Evolutionary conservation across 441 rosid species (phyloP).

Genomic region (Eruca vesicaria): DNA sequence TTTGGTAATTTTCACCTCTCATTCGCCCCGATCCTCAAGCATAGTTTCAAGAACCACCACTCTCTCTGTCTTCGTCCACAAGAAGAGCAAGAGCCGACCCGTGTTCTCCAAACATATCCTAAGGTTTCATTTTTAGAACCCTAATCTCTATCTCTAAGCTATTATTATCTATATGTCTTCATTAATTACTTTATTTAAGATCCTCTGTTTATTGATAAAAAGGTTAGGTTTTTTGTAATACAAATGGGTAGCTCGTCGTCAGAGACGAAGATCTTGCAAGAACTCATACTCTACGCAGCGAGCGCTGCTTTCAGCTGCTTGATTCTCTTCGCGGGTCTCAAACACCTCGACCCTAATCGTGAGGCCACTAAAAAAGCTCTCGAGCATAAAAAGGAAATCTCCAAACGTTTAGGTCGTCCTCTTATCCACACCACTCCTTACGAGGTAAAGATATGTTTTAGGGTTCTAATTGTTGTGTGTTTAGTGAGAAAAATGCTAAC

Average conservation of each 20-base stretch:
- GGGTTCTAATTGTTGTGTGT: not conserved
- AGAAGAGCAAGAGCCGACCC: constrained; percentile 1
- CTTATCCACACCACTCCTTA: constrained; percentile 76
- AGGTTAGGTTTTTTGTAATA: not conserved
- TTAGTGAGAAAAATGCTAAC: not conserved
- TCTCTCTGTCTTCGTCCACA: constrained; percentile 27
- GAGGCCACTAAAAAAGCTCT: constrained; percentile 87
- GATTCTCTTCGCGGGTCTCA: constrained; percentile 77
- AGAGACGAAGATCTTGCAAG: constrained; percentile 75
- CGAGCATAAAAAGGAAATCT: constrained; percentile 85
- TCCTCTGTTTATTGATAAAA: constrained; percentile 6
- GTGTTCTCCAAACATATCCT: constrained; percentile 11
- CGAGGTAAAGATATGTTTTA: constrained; percentile 44
- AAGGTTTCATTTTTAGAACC: not conserved
- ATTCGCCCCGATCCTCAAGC: constrained; percentile 12
- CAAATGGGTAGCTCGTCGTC: constrained; percentile 44
- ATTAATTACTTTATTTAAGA: not conserved
- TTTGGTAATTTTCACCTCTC: not conserved
- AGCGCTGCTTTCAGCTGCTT: constrained; percentile 90
- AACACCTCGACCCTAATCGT: constrained; percentile 84
- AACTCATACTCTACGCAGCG: constrained; percentile 78
- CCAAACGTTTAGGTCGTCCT: constrained; percentile 91
- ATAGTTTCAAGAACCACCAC: constrained; percentile 5
- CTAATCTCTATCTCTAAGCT: constrained; percentile 9
- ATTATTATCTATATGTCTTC: not conserved